Percentiles rank a stretch among this genome's conserved stretches.
Conservation (phyloP, 2,329 filamentous ascomycete genomes). For the Xylariaceae sp. region DNA sequence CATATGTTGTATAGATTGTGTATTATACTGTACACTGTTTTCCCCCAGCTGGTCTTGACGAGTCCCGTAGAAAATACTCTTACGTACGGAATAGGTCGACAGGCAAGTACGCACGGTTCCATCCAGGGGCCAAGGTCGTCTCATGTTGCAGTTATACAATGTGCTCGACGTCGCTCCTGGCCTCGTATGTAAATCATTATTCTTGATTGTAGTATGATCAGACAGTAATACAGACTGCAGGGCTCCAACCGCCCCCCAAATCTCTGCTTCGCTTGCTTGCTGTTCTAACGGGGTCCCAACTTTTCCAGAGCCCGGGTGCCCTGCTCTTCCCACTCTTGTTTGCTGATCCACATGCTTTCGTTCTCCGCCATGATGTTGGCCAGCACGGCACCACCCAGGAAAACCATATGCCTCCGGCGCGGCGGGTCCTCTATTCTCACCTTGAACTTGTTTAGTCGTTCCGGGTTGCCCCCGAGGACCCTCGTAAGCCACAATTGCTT, state of each 20-base stretch:
- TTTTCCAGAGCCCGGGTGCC: conserved; percentile 82
- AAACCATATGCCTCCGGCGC: conserved; percentile 97
- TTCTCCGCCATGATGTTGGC: conserved; percentile 99
- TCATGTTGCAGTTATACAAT: neutral
- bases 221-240: conserved; percentile 3
- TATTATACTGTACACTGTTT: no score
- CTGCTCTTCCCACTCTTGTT: conserved; percentile 95
- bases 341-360: conserved; percentile 97
- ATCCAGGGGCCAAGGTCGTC: neutral
- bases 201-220: conserved; percentile 2
- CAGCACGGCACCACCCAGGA: conserved; percentile 90
- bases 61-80: neutral
- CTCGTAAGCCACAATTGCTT: conserved; percentile 98
- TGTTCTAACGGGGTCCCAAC: conserved; percentile 74
- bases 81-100: no score
- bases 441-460: conserved; percentile 97
- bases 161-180: neutral
- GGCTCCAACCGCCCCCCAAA: neutral
- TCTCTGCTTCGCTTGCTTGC: neutral
- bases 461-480: conserved; percentile 84
- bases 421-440: conserved; percentile 98
- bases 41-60: neutral
- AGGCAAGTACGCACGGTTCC: neutral
- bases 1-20: no score
- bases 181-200: neutral